phyloP scores from a whole-genome alignment of 1,284 basidiomycete genomes.

The Sporisorium sorghi region DNA sequence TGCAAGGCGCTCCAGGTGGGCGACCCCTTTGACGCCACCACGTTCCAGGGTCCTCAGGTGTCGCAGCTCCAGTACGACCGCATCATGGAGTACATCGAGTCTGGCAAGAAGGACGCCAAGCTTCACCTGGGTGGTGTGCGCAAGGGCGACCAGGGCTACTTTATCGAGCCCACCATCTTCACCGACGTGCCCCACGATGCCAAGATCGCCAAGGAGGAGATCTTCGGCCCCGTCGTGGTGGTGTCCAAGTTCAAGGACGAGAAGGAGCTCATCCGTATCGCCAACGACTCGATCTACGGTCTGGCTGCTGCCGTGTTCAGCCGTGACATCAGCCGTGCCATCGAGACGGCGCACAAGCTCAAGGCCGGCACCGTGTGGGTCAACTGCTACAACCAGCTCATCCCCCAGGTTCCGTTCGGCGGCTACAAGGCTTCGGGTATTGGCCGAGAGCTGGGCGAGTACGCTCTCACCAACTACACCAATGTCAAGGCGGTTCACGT shows the following conservation, averaged over 20 bases:
- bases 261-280: slow-evolving; percentile 78
- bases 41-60: slow-evolving; percentile 89
- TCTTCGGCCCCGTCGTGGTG: slow-evolving; percentile 81
- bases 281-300: slow-evolving; percentile 85
- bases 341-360: slow-evolving; percentile 80
- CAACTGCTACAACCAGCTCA: slow-evolving; percentile 72
- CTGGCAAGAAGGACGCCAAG: slow-evolving; percentile 81
- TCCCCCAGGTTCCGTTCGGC: slow-evolving; percentile 53
- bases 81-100: slow-evolving; percentile 88
- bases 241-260: slow-evolving; percentile 71
- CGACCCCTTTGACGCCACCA: slow-evolving; percentile 80
- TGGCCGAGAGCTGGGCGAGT: slow-evolving; percentile 65
- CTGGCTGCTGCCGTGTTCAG: slow-evolving; percentile 89
- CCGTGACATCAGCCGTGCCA: slow-evolving; percentile 79
- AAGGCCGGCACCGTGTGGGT: slow-evolving; percentile 86
- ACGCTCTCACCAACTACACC: slow-evolving; percentile 77
- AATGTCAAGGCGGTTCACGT: slow-evolving; percentile 84
- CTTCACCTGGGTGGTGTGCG: slow-evolving; percentile 79
- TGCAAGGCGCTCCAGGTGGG: slow-evolving; percentile 76
- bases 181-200: slow-evolving; percentile 76
- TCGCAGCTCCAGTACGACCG: slow-evolving; percentile 83
- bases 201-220: slow-evolving; percentile 78
- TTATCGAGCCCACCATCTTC: slow-evolving; percentile 72
- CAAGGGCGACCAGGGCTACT: slow-evolving; percentile 76
- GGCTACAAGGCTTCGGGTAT: slow-evolving; percentile 63